A percentile compares a stretch with the other conserved stretches of the same genome.
These are phyloP conservation scores for Yamadazyma siamensis DNA, from an alignment of 1,139 yeast genomes.

Conservation along the genomic window DNA sequence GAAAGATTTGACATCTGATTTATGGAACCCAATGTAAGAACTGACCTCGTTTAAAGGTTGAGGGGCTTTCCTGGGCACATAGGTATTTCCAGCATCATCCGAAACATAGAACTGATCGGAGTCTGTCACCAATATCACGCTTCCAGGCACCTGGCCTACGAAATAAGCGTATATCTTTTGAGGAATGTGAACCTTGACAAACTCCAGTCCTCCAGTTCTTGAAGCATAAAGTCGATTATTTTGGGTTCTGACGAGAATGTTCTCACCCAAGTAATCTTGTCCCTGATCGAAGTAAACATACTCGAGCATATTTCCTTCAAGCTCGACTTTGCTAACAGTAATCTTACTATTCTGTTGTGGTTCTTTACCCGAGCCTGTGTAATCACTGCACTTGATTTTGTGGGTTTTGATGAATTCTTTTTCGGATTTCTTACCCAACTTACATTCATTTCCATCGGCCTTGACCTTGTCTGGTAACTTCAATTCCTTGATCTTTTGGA, in stretches of 20 bases:
- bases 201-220: constrained; percentile 71
- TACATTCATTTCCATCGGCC: constrained; percentile 51
- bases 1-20: constrained; percentile 51
- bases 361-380: constrained; percentile 7
- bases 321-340: constrained; percentile 21
- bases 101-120: constrained; percentile 54
- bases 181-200: constrained; percentile 46
- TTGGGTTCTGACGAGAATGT: constrained; percentile 61
- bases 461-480: constrained; percentile 35
- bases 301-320: constrained; percentile 47
- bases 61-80: constrained; percentile 49
- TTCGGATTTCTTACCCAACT: constrained; percentile 24
- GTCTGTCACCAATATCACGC: constrained; percentile 58
- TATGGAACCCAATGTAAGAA: constrained; percentile 55
- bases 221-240: constrained; percentile 57
- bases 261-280: constrained; percentile 53
- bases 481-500: constrained; percentile 18
- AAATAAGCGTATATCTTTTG: constrained; percentile 53
- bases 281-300: constrained; percentile 57
- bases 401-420: constrained; percentile 24
- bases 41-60: constrained; percentile 27
- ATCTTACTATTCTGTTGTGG: constrained; percentile 21
- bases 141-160: constrained; percentile 62
- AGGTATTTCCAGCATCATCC: constrained; percentile 63
- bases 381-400: constrained; percentile 33